Percentiles rank a stretch among this genome's conserved stretches.
Conservation (phyloP, 129 eudicot genomes). For the Solidago caesia region DNA sequence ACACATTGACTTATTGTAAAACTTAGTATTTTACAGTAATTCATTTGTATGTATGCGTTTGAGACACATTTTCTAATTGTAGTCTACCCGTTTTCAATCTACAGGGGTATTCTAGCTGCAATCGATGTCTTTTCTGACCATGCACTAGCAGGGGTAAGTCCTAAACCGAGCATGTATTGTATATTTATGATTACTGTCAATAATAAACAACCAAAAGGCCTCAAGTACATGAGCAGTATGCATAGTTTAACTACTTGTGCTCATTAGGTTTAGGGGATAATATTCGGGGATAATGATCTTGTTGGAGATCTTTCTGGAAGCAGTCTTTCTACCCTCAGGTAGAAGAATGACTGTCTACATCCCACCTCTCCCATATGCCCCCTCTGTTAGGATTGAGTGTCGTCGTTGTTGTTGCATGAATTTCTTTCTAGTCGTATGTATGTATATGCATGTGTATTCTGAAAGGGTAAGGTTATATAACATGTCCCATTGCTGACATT, state of each 20-base stretch:
- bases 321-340: too few relatives aligned
- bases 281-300: too few relatives aligned
- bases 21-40: not conserved
- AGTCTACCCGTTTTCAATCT: constrained; percentile 12
- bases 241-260: not conserved
- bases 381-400: too few relatives aligned
- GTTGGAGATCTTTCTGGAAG: too few relatives aligned
- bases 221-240: not conserved
- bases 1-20: not conserved
- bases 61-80: constrained; percentile 9
- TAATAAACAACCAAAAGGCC: not conserved
- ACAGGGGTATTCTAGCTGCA: constrained; percentile 97
- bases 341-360: too few relatives aligned
- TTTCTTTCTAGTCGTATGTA: too few relatives aligned
- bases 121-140: constrained; percentile 88
- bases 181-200: not conserved
- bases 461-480: not conserved
- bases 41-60: constrained; percentile 1
- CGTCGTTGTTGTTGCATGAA: too few relatives aligned
- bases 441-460: too few relatives aligned
- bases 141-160: constrained; percentile 85
- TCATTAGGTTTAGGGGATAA: not conserved
- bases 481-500: not conserved
- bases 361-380: too few relatives aligned
- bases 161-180: not conserved